phyloP scores from a whole-genome alignment of 2,329 filamentous ascomycete species.

The Scedosporium boydii region DNA sequence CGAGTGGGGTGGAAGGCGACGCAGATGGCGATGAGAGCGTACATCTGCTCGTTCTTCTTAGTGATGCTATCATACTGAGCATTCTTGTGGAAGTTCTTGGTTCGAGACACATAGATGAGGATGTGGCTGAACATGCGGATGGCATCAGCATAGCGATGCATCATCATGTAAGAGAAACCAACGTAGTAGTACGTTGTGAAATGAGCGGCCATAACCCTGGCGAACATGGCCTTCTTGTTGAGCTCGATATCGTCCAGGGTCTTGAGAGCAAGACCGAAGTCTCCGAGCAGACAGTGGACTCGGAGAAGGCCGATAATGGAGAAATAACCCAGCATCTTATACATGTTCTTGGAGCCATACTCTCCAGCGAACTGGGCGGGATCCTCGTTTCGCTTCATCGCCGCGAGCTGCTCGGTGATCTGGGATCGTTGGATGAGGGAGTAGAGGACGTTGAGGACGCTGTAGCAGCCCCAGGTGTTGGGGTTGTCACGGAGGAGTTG shows the following conservation, averaged over 20 bases:
- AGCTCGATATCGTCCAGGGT: conserved; percentile 98
- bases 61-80: conserved; percentile 96
- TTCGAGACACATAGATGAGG: conserved; percentile 94
- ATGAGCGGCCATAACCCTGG: conserved; percentile 97
- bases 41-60: conserved; percentile 99
- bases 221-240: conserved; percentile 99
- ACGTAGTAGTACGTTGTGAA: conserved; percentile 99
- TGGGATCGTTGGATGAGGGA: conserved; percentile 97
- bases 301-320: conserved; percentile 95
- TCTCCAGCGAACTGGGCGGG: conserved; percentile 81
- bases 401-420: conserved; percentile 93
- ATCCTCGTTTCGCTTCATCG: conserved; percentile 91
- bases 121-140: conserved; percentile 99
- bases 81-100: conserved; percentile 99
- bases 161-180: conserved; percentile 99
- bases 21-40: conserved; percentile 96
- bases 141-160: conserved; percentile 97
- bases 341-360: conserved; percentile 87
- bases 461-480: conserved; percentile 99
- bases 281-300: conserved; percentile 91
- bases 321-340: conserved; percentile 98
- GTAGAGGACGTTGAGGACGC: conserved; percentile 97
- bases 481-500: conserved; percentile 89
- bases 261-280: conserved; percentile 97
- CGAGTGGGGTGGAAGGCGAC: conserved; percentile 95